Evolutionary conservation across 2,329 filamentous ascomycete species (phyloP).

Genomic region (Beauveria medogensis): DNA sequence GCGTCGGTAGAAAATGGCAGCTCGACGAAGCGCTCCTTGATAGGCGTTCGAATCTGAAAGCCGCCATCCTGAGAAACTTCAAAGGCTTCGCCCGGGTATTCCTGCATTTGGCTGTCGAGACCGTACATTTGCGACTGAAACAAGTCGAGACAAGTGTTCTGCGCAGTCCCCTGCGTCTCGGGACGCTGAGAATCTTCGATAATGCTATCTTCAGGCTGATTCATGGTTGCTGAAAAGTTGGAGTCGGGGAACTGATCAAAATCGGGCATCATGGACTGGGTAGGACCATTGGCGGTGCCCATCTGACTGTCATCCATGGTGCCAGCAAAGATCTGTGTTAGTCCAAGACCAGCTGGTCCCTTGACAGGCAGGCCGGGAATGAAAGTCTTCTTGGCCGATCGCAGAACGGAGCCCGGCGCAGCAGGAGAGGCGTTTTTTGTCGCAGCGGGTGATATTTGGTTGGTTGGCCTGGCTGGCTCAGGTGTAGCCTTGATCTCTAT

Average conservation of each 20-base stretch:
- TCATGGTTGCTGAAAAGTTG: constrained; percentile 53
- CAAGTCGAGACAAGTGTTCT: constrained; percentile 47
- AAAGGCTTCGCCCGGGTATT: constrained; percentile 47
- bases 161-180: constrained; percentile 28
- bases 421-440: constrained; percentile 40
- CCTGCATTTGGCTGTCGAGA: constrained; percentile 47
- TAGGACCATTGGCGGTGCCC: constrained; percentile 22
- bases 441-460: constrained; percentile 34
- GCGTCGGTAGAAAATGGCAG: constrained; percentile 61
- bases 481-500: constrained; percentile 40
- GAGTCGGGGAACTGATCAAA: constrained; percentile 49
- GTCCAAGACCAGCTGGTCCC: constrained; percentile 57
- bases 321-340: constrained; percentile 86
- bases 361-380: constrained; percentile 59
- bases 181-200: constrained; percentile 36
- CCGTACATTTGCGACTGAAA: constrained; percentile 53
- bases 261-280: constrained; percentile 46
- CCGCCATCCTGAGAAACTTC: constrained; percentile 77
- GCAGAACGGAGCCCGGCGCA: constrained; percentile 56
- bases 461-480: constrained; percentile 30
- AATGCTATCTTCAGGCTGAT: constrained; percentile 44
- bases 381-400: constrained; percentile 60
- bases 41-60: constrained; percentile 64
- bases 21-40: constrained; percentile 58
- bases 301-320: constrained; percentile 66